Evolutionary conservation across 2,329 filamentous ascomycete genomes (phyloP).

Genomic region (Grosmannia serpens): DNA sequence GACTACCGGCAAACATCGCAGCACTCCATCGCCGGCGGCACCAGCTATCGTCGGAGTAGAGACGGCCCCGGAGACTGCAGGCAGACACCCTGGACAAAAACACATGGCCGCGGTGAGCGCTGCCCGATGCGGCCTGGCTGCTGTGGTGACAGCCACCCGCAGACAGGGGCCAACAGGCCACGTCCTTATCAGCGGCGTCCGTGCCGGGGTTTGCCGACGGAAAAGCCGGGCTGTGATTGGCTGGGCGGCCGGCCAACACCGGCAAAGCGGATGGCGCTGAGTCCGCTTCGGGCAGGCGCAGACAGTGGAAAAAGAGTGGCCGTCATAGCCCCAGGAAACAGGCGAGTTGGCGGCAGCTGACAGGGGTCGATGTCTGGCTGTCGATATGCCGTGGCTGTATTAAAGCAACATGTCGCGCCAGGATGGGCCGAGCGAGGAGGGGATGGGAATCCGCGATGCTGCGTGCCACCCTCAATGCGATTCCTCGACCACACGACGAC

Average conservation of each 20-base stretch:
- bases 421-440: background rate
- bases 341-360: background rate
- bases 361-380: no score
- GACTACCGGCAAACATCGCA: background rate
- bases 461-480: background rate
- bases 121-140: background rate
- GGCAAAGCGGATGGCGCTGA: background rate
- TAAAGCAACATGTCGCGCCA: background rate
- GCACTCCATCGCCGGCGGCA: background rate
- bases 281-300: background rate
- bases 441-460: background rate
- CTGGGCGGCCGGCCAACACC: background rate
- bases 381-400: no score
- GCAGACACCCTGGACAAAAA: background rate
- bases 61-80: background rate
- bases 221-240: background rate
- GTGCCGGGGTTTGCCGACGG: background rate
- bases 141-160: background rate
- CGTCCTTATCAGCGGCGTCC: background rate
- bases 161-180: background rate
- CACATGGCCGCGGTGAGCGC: background rate
- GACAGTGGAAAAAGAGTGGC: background rate
- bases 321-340: background rate
- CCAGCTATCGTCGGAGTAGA: background rate
- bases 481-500: background rate